Evolutionary conservation across 352 stramenopile genomes (phyloP), one percentile per base, ranked within the genome.

Genomic region (Phytophthora nicotianae): DNA sequence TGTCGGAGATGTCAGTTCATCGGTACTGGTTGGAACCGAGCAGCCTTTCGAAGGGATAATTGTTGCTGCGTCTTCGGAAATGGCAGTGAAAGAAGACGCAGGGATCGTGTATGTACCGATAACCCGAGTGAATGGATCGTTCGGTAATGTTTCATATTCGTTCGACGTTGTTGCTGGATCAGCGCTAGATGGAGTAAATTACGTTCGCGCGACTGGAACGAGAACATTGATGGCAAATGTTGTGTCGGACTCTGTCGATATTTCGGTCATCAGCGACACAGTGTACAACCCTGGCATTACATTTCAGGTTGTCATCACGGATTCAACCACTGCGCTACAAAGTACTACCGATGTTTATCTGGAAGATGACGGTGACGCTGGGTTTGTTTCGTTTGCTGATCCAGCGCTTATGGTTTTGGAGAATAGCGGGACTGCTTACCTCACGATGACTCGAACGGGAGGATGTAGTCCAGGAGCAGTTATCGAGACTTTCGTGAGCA

Each of bases 361-460:
- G 6, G 27, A 47, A 5, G 81, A 90, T 21, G 74, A 90, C 50
- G 77, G 77, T 2, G 79, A 90, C 37, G 81, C 78, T 10, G 81
- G 81, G 9, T 77, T 62, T 17, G 54, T 90, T 21, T 75, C 70
- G 2, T 90, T 90, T 52, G 48, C 20, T 3, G 45, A 50, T 14
- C 4, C 58, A 23, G 23, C 42, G 4, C 54, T 67, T n/a, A 11
- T 8, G 0, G 46, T 70, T 11, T 57, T 80, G 6, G 80, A 89
- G 45, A 83, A 75, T 51, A 50, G 45, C 8, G 72, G 62, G 10
- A 47, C 50, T 5, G 49, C 63, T 24, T 50, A 16, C 11, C 26
- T 89, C 2, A 45, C 41, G 2, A 65, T 90, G 8, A 59, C 57
- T 11, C 71, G 81, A 4, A 63, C 32, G 1, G 64, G 69, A n/a